phyloP scores from a whole-genome alignment of 305 asterid species.

The Fraxinus angustifolia region DNA sequence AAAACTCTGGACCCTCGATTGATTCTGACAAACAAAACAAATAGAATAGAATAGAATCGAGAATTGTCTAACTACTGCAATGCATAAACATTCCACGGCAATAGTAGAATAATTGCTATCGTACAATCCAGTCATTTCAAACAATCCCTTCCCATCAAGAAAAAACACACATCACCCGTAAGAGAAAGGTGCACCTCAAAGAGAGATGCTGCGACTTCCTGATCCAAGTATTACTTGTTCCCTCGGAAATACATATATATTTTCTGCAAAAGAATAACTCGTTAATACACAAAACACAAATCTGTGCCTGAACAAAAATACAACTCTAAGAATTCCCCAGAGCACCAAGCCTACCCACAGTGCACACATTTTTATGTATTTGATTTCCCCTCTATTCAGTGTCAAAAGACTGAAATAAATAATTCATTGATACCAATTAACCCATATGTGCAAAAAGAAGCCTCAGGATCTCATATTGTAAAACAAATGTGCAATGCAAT shows the following conservation, averaged over 20 bases:
- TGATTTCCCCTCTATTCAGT: background rate
- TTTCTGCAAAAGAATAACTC: slow-evolving; percentile 54
- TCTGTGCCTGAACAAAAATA: background rate
- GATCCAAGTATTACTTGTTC: slow-evolving; percentile 42
- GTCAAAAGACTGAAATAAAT: background rate
- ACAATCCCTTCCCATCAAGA: slow-evolving; percentile 27
- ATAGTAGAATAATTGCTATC: slow-evolving; percentile 1
- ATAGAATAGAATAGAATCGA: background rate
- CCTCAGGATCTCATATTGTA: background rate
- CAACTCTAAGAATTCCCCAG: background rate
- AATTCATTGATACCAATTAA: background rate
- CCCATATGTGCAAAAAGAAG: background rate
- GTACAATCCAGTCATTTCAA: slow-evolving; percentile 17
- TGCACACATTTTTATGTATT: background rate
- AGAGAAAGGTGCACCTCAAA: slow-evolving; percentile 29
- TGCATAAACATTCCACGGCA: slow-evolving; percentile 1
- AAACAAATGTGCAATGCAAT: background rate
- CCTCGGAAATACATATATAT: slow-evolving; percentile 84
- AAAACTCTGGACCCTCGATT: background rate
- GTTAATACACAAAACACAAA: background rate
- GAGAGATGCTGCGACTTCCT: slow-evolving; percentile 14
- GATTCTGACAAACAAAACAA: slow-evolving; percentile 10
- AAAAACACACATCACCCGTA: slow-evolving; percentile 16
- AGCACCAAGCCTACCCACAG: background rate
- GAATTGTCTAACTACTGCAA: background rate